Percentiles rank a stretch among this genome's conserved stretches.
Evolutionary conservation across 305 asterid genomes (phyloP).

Genomic region (Striga hermonthica): DNA sequence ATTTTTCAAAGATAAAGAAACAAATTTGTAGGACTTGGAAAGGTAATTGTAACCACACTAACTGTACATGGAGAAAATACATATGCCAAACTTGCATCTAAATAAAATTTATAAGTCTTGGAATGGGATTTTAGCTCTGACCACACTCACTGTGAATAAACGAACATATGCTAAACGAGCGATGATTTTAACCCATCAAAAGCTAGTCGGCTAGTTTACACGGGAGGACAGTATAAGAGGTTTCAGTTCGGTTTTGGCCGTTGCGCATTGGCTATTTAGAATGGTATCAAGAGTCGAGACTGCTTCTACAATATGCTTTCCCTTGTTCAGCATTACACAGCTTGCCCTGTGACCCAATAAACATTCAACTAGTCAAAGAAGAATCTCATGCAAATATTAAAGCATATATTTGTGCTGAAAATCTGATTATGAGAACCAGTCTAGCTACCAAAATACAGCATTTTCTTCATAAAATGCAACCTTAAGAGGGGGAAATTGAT

Average conservation of each 20-base stretch:
- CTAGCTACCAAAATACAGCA: neutral
- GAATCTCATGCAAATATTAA: too few species aligned
- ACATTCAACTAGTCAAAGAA: neutral
- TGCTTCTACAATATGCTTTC: conserved; percentile 58
- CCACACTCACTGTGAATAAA: conserved; percentile 16
- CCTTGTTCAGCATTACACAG: conserved; percentile 76
- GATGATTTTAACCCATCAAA: neutral
- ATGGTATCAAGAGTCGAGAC: conserved; percentile 48
- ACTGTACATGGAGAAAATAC: too few species aligned
- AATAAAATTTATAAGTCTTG: neutral
- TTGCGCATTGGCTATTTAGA: conserved; percentile 35
- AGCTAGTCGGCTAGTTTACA: conserved; percentile 3
- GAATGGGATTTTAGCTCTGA: neutral
- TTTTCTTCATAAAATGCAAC: neutral
- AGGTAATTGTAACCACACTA: too few species aligned
- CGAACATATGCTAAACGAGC: neutral
- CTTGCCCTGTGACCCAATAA: conserved; percentile 47
- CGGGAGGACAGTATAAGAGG: conserved; percentile 44
- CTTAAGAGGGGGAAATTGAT: neutral
- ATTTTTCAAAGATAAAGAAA: neutral
- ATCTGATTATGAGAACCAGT: neutral
- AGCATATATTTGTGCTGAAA: too few species aligned
- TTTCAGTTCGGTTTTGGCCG: conserved; percentile 44
- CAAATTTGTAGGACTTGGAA: too few species aligned
- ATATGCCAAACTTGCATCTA: too few species aligned